Conservation (phyloP, 1,284 basidiomycete genomes). For the Hypsizygus ulmarius region DNA sequence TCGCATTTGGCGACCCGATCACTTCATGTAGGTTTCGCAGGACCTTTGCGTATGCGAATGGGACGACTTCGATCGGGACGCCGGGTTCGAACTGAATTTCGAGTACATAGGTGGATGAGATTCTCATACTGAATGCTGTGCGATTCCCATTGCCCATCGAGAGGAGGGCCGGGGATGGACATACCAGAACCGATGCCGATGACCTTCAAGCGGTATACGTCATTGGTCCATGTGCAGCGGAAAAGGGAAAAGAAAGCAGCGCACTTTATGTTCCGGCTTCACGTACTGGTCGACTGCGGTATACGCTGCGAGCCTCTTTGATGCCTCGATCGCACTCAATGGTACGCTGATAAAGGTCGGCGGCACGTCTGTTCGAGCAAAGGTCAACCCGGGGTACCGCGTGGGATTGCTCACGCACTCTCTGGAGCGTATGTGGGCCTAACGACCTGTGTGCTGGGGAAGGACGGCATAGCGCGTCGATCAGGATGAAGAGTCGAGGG, state of each 20-base stretch:
- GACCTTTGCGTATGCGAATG: constrained; percentile 93
- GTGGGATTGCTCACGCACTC: too few relatives aligned
- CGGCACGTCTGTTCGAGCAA: neutral
- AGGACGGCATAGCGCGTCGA: too few relatives aligned
- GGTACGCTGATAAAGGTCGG: neutral
- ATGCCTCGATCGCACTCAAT: constrained; percentile 57
- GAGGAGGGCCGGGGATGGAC: constrained; percentile 5
- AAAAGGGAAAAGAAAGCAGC: constrained; percentile 20
- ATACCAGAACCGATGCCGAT: constrained; percentile 89
- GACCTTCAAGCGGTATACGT: constrained; percentile 45
- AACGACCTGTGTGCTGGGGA: too few relatives aligned
- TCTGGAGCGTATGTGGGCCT: too few relatives aligned
- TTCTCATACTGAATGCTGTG: constrained; percentile 86
- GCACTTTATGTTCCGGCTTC: constrained; percentile 77
- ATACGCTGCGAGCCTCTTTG: constrained; percentile 91
- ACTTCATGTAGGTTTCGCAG: constrained; percentile 65
- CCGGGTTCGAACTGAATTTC: constrained; percentile 82
- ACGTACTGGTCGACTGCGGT: constrained; percentile 94
- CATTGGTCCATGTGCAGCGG: neutral
- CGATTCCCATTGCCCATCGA: neutral
- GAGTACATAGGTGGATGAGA: neutral
- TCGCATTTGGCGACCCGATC: constrained; percentile 63
- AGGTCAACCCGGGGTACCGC: neutral
- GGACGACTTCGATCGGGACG: constrained; percentile 94
- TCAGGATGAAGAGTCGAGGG: neutral